Base-by-base conservation (phyloP, 192 early-diverging fungal species). In the Coemansia pectinata region DNA sequence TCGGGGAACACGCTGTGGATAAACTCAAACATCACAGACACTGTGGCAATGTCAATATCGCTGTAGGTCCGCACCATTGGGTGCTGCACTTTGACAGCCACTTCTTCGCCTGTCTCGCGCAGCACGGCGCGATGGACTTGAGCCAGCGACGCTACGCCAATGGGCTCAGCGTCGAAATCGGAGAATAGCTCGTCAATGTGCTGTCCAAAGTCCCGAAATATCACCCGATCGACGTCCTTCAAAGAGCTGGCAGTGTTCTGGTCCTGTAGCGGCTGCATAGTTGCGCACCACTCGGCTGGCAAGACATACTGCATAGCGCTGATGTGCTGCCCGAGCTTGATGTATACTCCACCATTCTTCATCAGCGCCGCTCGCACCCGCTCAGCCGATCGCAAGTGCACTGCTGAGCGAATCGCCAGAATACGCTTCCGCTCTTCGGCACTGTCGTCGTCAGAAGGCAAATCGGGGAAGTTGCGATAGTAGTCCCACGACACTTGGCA, bases 61-160 rank as follows among this genome's bases (percentile, higher is more conserved):
- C 90, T 88, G 74, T 92, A 91, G 23, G 88, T 84, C 38, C 93
- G 85, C 34, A 98, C 83, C 61, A 87, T 86, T 0, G 93, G 92
- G 61, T 98, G 96, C 75, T 98, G 95, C 34, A 98, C 84, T 75
- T 98, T 98, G 75, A 98, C 91, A 1, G 96, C 96, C 5, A 98
- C 95, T 64, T 88, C 86, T n/a, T 84, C 72, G 17, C 91, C 89
- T 5, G 81, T 87, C 19, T 73, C 62, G 14, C 86, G 74, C 31
- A 96, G 77, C 36, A 79, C 86, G 0, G 94, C 96, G 23, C 87
- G 84, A 67, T 98, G 96, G 6, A 98, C 96, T 64, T 98, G 96
- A 3, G 96, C 96, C 31, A 98, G 81, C 2, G 94, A 96, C 6
- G 95, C 96, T 9, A 95, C 92, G n/a, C 96, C 96, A 38, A 98